Conservation (phyloP, 2,329 filamentous ascomycete species). For the Didymella sp. region DNA sequence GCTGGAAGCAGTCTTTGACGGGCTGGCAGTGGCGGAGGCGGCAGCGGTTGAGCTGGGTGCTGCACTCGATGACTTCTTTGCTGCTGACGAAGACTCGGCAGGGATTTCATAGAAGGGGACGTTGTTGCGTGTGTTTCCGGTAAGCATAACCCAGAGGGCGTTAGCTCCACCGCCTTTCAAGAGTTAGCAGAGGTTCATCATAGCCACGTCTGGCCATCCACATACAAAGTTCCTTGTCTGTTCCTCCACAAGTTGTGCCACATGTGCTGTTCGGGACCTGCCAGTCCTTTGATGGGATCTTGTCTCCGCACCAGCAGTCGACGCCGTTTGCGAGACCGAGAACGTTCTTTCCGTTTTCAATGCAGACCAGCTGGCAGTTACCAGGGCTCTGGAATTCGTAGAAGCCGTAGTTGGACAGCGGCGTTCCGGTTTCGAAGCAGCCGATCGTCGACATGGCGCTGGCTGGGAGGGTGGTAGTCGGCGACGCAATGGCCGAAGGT, state of each 20-base stretch:
- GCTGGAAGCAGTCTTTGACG: slow-evolving; percentile 49
- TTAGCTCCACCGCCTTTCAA: slow-evolving; percentile 64
- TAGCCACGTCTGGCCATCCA: slow-evolving; percentile 14
- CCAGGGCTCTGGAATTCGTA: slow-evolving; percentile 63
- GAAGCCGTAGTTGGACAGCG: slow-evolving; percentile 56
- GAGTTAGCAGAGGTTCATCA: slow-evolving; percentile 27
- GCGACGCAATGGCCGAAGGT: slow-evolving; percentile 36
- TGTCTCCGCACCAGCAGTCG: slow-evolving; percentile 76
- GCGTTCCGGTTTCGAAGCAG: slow-evolving; percentile 60
- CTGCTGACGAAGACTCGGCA: slow-evolving; percentile 29
- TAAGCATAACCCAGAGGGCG: slow-evolving; percentile 61
- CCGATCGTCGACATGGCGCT: slow-evolving; percentile 51
- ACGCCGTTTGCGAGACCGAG: slow-evolving; percentile 67
- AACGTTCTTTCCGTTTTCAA: slow-evolving; percentile 59
- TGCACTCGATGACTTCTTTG: slow-evolving; percentile 26
- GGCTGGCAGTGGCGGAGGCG: slow-evolving; percentile 42
- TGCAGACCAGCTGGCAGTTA: slow-evolving; percentile 62
- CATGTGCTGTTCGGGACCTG: slow-evolving; percentile 68
- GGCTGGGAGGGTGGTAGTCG: slow-evolving; percentile 39
- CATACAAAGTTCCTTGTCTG: slow-evolving; percentile 68
- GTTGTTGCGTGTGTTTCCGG: slow-evolving; percentile 54
- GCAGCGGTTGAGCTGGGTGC: slow-evolving; percentile 21
- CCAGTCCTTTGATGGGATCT: slow-evolving; percentile 65
- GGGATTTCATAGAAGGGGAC: slow-evolving; percentile 45
- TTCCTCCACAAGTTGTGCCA: slow-evolving; percentile 70